phyloP scores from a whole-genome alignment of 1,139 yeast genomes.

The Kurtzmaniella quercitrusa region DNA sequence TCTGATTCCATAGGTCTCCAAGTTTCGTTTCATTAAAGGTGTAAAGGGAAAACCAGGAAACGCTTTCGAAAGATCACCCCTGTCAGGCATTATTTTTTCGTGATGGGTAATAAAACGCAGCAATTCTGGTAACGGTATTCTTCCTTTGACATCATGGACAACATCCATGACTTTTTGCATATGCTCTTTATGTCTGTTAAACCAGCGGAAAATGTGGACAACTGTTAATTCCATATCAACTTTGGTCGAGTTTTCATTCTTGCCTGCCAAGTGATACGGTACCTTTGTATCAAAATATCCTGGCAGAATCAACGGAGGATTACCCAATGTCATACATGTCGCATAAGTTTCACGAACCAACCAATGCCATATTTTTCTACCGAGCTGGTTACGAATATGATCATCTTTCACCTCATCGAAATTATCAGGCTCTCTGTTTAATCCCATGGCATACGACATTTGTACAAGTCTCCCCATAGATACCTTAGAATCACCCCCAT shows the following conservation, averaged over 20 bases:
- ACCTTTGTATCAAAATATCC: slow-evolving; percentile 5
- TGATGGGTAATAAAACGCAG: not conserved
- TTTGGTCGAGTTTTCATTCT: slow-evolving; percentile 1
- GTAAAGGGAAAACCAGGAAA: not conserved
- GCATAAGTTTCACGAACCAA: slow-evolving; percentile 9
- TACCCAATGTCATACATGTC: slow-evolving; percentile 7
- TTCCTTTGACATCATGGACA: slow-evolving; percentile 3
- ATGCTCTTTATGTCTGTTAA: slow-evolving; percentile 1
- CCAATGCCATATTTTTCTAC: slow-evolving; percentile 20
- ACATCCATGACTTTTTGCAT: slow-evolving; percentile 2
- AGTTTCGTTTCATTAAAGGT: slow-evolving; percentile 1
- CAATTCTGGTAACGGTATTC: not conserved
- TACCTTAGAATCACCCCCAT: slow-evolving; percentile 41
- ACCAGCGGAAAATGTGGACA: slow-evolving; percentile 5
- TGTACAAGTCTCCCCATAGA: slow-evolving; percentile 35
- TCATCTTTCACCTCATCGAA: slow-evolving; percentile 14
- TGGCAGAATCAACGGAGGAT: slow-evolving; percentile 3
- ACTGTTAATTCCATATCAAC: slow-evolving; percentile 6
- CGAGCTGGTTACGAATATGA: slow-evolving; percentile 14
- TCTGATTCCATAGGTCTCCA: slow-evolving; percentile 8
- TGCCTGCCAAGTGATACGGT: slow-evolving; percentile 6
- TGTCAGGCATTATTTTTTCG: not conserved
- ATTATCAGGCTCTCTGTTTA: slow-evolving; percentile 40
- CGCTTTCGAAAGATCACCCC: not conserved
- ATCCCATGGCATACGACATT: slow-evolving; percentile 44